Percentiles rank a stretch among this genome's conserved stretches.
Evolutionary conservation across 371 early-diverging fungal species (phyloP).

Genomic region (Apophysomyces ossiformis): DNA sequence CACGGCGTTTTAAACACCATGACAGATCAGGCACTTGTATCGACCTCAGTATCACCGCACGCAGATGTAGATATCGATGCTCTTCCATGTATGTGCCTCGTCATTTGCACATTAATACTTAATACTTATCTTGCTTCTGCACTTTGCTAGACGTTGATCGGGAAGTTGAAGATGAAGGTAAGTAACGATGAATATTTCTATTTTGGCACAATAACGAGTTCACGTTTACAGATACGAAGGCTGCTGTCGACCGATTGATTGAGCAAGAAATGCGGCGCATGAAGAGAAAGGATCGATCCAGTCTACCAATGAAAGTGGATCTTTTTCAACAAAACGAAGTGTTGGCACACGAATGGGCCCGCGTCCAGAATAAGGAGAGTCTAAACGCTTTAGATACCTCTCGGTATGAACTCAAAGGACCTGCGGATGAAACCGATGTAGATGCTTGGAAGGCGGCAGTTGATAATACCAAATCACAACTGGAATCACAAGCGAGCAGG

Average conservation of each 20-base stretch:
- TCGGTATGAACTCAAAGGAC: slow-evolving; percentile 67
- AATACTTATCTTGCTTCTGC: not conserved
- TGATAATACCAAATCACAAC: slow-evolving; percentile 82
- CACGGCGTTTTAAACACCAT: not conserved
- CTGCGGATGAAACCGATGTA: slow-evolving; percentile 45
- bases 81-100: slow-evolving; percentile 40
- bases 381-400: slow-evolving; percentile 63
- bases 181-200: not conserved
- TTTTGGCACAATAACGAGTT: not conserved
- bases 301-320: slow-evolving; percentile 35
- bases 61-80: slow-evolving; percentile 45
- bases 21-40: slow-evolving; percentile 12
- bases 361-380: slow-evolving; percentile 57
- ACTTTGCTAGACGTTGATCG: slow-evolving; percentile 45
- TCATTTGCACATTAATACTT: slow-evolving; percentile 1
- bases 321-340: slow-evolving; percentile 49
- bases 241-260: slow-evolving; percentile 65
- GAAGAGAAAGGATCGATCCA: slow-evolving; percentile 48
- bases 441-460: slow-evolving; percentile 71
- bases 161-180: slow-evolving; percentile 48
- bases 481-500: slow-evolving; percentile 83
- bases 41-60: slow-evolving; percentile 16
- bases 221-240: slow-evolving; percentile 33
- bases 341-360: slow-evolving; percentile 67
- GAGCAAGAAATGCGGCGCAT: slow-evolving; percentile 73